These are phyloP conservation scores for Pleurostoma richardsiae DNA, from an alignment of 2,329 filamentous ascomycete genomes.

Conservation along the genomic window DNA sequence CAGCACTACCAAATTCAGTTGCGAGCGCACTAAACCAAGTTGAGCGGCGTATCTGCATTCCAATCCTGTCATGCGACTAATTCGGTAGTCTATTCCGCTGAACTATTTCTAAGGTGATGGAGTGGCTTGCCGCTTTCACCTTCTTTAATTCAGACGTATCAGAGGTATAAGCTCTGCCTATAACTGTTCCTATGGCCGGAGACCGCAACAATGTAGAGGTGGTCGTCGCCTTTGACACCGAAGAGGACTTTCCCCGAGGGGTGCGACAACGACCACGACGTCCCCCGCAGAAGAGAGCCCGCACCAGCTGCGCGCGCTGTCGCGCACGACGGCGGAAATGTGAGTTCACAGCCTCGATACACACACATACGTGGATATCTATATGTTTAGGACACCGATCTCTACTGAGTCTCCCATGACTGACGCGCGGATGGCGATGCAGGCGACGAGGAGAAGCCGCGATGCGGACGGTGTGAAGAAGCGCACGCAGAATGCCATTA, in stretches of 20 bases:
- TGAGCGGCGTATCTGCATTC: neutral
- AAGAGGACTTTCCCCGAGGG: neutral
- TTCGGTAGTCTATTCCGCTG: neutral
- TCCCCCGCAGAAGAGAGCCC: constrained; percentile 9
- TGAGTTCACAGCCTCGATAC: constrained; percentile 6
- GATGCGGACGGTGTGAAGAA: constrained; percentile 10
- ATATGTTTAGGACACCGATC: no score
- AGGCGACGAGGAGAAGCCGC: constrained; percentile 10
- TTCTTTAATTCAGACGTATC: no score
- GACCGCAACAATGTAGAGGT: neutral
- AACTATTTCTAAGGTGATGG: neutral
- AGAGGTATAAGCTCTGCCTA: no score
- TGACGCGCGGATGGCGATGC: neutral
- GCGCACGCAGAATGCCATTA: constrained; percentile 10
- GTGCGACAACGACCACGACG: neutral
- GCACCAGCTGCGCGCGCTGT: constrained; percentile 13
- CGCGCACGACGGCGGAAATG: constrained; percentile 14
- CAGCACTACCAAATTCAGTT: neutral
- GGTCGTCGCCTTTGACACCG: neutral
- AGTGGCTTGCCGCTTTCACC: no score
- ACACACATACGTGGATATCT: constrained; percentile 4
- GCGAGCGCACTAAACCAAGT: neutral
- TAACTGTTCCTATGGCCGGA: neutral
- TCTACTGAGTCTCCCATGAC: neutral
- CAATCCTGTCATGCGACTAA: neutral